Evolutionary conservation across 805 yeast species (phyloP), one percentile per base, ranked within the genome.

Genomic region (Tetrapisispora pingtungensis): DNA sequence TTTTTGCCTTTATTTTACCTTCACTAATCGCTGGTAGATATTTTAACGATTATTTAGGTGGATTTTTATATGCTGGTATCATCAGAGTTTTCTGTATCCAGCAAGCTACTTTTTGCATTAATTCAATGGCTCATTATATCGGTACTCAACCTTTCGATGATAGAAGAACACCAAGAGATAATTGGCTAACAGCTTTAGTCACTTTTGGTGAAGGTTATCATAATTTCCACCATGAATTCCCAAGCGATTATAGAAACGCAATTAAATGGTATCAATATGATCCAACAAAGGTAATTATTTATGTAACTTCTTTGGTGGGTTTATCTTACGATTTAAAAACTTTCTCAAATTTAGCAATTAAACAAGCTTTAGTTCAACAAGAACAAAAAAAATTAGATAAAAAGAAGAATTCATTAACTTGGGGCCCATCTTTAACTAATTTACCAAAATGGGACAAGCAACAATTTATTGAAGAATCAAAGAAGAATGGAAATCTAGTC

Each of bases 121-220:
- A 84, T 67, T 84, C 93, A 7, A 71, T 84, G 62, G 90, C 90
- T 24, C 94, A 84, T 64, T 83, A 87, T 84, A 76, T 84, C 55
- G 94, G 94, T 67, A 73, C 69, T 45, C 94, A 84, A 65, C 93
- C 94, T 39, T 84, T 84, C 52, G 94, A 84, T 62, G 90, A 84
- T 62, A 77, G 84, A 68, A 79, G 89, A 75, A 82, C 90, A 30
- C 93, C 93, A 54, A 75, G 93, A 67, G 90, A 84, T 66, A 88
- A 83, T 64, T 75, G 78, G 60, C 57, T 84, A 49, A 83, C 93
- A 41, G 93, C 93, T 4, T 68, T 84, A 47, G 87, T 83, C 47
- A 84, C 94, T 0, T 83, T 84, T 58, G 94, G 94, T 65, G 94
- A 84, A 68, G 94, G 94, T 50, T 83, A 84, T 72, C 93, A 84